These are phyloP conservation scores for Imleria badia DNA, from an alignment of 768 basidiomycete genomes.

Conservation along the genomic window DNA sequence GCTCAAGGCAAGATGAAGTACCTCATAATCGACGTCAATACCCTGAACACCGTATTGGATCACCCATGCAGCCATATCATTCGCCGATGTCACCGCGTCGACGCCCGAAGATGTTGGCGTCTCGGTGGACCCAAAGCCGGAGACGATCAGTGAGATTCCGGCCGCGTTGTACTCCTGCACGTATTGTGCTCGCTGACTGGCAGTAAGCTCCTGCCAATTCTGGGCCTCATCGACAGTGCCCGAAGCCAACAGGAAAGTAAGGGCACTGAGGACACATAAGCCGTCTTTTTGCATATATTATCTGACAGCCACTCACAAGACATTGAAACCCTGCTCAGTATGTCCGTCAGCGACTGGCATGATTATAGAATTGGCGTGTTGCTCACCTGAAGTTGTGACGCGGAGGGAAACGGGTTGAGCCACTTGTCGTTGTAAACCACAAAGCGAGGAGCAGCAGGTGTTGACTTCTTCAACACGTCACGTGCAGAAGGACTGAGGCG, in stretches of 20 bases:
- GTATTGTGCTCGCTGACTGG: slow-evolving; percentile 39
- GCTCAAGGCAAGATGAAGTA: not conserved
- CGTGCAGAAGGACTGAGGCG: slow-evolving; percentile 24
- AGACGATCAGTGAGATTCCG: slow-evolving; percentile 59
- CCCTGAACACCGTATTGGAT: slow-evolving; percentile 48
- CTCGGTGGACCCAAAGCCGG: slow-evolving; percentile 47
- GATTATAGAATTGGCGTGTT: not conserved
- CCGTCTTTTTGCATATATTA: not conserved
- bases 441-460: slow-evolving; percentile 50
- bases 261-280: slow-evolving; percentile 24
- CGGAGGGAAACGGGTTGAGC: slow-evolving; percentile 44
- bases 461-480: slow-evolving; percentile 16
- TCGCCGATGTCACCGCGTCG: slow-evolving; percentile 40
- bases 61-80: slow-evolving; percentile 46
- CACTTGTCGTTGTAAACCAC: slow-evolving; percentile 42
- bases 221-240: slow-evolving; percentile 47
- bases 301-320: slow-evolving; percentile 27
- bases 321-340: slow-evolving; percentile 32
- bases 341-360: not conserved
- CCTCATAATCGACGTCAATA: slow-evolving; percentile 56
- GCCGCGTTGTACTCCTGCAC: slow-evolving; percentile 50
- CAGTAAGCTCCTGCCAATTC: slow-evolving; percentile 43
- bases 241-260: slow-evolving; percentile 42
- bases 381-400: slow-evolving; percentile 43
- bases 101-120: slow-evolving; percentile 42